These are phyloP conservation scores for Yarrowia phangngaensis DNA, from an alignment of 805 yeast genomes.

Conservation along the genomic window DNA sequence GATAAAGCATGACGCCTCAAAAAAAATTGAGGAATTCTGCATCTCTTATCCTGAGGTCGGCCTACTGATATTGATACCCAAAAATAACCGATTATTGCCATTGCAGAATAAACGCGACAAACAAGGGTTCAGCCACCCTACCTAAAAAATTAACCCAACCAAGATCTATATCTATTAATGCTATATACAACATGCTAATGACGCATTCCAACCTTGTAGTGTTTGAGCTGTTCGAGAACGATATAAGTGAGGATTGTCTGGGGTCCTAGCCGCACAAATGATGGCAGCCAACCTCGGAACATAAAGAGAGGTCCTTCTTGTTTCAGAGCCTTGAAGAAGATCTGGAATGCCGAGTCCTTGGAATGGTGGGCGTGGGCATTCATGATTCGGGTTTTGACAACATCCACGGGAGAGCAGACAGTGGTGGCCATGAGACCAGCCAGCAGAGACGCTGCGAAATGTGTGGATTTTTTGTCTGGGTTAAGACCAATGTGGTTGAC, in stretches of 20 bases:
- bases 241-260: slow-evolving; percentile 45
- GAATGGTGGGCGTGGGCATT: slow-evolving; percentile 44
- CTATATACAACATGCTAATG: too few relatives aligned
- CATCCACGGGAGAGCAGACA: slow-evolving; percentile 90
- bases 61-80: too few relatives aligned
- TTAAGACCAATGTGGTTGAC: slow-evolving; percentile 51
- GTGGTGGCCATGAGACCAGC: slow-evolving; percentile 91
- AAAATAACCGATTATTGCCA: too few relatives aligned
- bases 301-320: slow-evolving; percentile 73
- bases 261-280: slow-evolving; percentile 82
- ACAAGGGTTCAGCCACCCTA: too few relatives aligned
- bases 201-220: slow-evolving; percentile 32
- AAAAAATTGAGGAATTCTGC: too few relatives aligned
- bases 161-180: too few relatives aligned
- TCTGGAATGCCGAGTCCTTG: slow-evolving; percentile 48
- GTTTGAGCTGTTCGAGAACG: slow-evolving; percentile 42
- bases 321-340: slow-evolving; percentile 54
- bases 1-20: too few relatives aligned
- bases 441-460: slow-evolving; percentile 69
- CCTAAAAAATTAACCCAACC: too few relatives aligned
- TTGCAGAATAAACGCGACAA: too few relatives aligned
- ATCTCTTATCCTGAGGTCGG: too few relatives aligned
- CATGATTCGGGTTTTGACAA: slow-evolving; percentile 84
- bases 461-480: slow-evolving; percentile 62
- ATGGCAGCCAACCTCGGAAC: slow-evolving; percentile 90